Evolutionary conservation across 768 basidiomycete species (phyloP).

Genomic region (Strobilomyces dryophilus): DNA sequence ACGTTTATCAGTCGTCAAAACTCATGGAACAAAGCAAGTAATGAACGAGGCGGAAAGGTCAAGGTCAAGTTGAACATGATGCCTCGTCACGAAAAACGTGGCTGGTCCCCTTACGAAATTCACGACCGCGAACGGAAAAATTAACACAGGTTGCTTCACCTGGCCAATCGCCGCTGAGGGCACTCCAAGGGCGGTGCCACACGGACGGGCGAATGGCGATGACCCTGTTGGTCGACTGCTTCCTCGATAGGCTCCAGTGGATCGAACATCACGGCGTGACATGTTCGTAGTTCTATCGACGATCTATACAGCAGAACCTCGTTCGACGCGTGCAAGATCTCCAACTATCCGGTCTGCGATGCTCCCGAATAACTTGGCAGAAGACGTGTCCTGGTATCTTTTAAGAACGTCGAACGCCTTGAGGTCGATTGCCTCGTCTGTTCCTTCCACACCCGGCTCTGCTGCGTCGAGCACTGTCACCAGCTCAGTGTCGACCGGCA

Average conservation of each 20-base stretch:
- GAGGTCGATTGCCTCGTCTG: constrained; percentile 22
- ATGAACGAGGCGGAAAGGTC: constrained; percentile 22
- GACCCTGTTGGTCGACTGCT: too few relatives aligned
- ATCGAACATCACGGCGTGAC: not conserved
- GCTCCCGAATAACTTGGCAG: constrained; percentile 60
- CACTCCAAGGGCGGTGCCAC: too few relatives aligned
- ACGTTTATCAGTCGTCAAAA: constrained; percentile 27
- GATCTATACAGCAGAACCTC: constrained; percentile 3
- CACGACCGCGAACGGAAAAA: not conserved
- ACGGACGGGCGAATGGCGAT: too few relatives aligned
- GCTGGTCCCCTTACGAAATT: constrained; percentile 22
- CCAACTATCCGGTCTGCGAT: constrained; percentile 49
- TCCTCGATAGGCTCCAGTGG: too few relatives aligned
- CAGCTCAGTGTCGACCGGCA: constrained; percentile 92
- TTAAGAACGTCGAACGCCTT: constrained; percentile 49
- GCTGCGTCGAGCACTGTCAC: constrained; percentile 80
- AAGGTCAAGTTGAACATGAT: constrained; percentile 22
- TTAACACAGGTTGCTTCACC: not conserved
- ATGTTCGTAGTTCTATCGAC: not conserved
- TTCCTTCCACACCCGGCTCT: constrained; percentile 22
- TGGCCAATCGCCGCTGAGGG: not conserved
- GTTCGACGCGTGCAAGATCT: constrained; percentile 20
- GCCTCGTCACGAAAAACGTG: constrained; percentile 25
- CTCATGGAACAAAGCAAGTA: constrained; percentile 29
- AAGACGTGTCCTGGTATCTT: constrained; percentile 64